Evolutionary conservation across 1,284 basidiomycete genomes (phyloP), one percentile per base, ranked within the genome.

Genomic region (Cryptococcus sp.): DNA sequence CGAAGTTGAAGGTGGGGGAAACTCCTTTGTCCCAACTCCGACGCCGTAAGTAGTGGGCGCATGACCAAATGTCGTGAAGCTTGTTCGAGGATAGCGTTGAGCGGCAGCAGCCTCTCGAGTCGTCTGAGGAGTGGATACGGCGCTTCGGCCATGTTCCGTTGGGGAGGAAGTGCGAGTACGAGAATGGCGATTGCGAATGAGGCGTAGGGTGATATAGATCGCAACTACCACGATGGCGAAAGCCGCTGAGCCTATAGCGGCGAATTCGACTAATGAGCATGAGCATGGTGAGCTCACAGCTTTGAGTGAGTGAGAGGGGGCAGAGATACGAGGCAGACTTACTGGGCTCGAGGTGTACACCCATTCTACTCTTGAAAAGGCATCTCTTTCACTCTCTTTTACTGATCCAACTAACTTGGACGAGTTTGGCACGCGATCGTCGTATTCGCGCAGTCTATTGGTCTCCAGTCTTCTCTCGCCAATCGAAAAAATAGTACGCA

Each of bases 171-270:
- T 17, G 42, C 41, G 41, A 42, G 16, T 17, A 49, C 41, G 41
- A 42, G 16, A 20, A 47, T 23, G 41, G 20, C 48, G 50, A 47
- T 23, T 27, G 20, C 48, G 50, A 22, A 50, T 4, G 27, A 51
- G 39, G 25, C 41, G 53, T 19, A 41, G 38, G 38, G 60, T 23
- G 42, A 56, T 7, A 22, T 60, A 57, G 27, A 60, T 31, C 46
- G 66, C 5, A 40, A 70, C 47, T 23, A 70, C 55, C 16, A 67
- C n/a, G 48, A 71, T 44, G 19, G 71, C 71, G 20, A 66, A 22
- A 3, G 39, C 46, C n/a, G 56, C 68, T 1, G 60, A 58, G 16
- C 47, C 64, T 23, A 73, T 68, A 17, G 71, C 71, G 27, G 64
- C 69, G 19, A 73, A 65, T 17, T 53, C 56, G 50, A 73, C 71